Base-by-base conservation (phyloP, 331 rosid species). In the Prunus yedoensis region DNA sequence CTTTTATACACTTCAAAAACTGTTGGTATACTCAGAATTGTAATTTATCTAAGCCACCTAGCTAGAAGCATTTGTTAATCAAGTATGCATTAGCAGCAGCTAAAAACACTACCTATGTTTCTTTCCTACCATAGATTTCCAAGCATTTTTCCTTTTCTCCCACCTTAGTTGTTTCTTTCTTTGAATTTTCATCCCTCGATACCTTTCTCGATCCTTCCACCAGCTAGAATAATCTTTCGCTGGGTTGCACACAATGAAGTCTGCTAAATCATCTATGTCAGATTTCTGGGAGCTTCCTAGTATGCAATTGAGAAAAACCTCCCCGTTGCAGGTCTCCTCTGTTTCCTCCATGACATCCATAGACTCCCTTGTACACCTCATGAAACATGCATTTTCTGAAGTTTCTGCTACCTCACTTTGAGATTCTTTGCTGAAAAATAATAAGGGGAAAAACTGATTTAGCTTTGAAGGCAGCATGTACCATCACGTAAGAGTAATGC, bases 161-260 rank as follows among this genome's bases (percentile, higher is more conserved):
- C 86, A 88, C 79, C 83, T 85, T 56, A 75, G 46, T 17, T 3
- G 21, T 54, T 54, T n/a, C 49, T 47, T 49, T 83, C 77, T 94
- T 70, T 77, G 17, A 14, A 18, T 12, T 81, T 63, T 91, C 87
- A 82, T 46, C 68, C 17, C 68, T 21, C 87, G 86, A 71, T 53
- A 83, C 71, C 28, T 74, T 68, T 75, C 38, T 56, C 82, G 86
- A 30, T 68, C 75, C 74, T 81, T 89, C 90, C 87, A 73, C 95
- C 92, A 94, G 25, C 56, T 62, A 59, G 66, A 30, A 72, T 93
- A 93, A 83, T 91, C 84, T 77, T 84, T 89, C 53, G 86, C 87
- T 38, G 45, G 72, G 80, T 78, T 70, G 70, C 91, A 91, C 73
- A 74, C 91, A 5, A 91, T 49, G 70, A 88, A 91, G 82, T 87